Evolutionary conservation across 75 land plant genomes (phyloP), one percentile per base, ranked within the genome.

Genomic region (Ceratopteris richardii): DNA sequence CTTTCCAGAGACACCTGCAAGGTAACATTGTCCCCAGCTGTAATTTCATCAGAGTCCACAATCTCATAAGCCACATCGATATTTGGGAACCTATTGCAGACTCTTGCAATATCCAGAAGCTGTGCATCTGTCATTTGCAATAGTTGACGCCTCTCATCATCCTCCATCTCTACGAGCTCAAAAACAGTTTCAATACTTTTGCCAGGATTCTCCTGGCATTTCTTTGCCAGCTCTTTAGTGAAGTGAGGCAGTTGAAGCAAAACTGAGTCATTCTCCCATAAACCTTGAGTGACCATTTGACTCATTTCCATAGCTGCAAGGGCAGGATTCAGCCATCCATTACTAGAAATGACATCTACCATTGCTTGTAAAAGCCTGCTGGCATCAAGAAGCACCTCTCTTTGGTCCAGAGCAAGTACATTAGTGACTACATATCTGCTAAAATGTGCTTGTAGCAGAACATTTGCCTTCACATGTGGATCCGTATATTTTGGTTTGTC

Each of bases 321-420:
- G 18, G 89, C 93, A 51, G 82, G 76, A 62, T 64, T 85, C 24
- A 92, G 63, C 97, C 97, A 92, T 11, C 86, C 86, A 60, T 77
- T 88, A 68, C 84, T 84, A 6, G 97, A 87, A 58, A 88, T 85
- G 24, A 88, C 97, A 74, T 92, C 94, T 31, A 87, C 89, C 97
- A 88, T 84, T n/a, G 94, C 88, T 57, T 92, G 94, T 20, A 87
- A 78, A 52, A 88, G 62, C 50, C 88, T 76, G 48, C 65, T 77
- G 21, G 97, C 83, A 60, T 79, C 81, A 33, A 92, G 68, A 23
- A 92, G 78, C 0, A 92, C 80, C 63, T 87, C 93, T 44, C 73
- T 59, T 63, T 84, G 92, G 57, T 87, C 92, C 36, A 77, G 44
- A 23, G 92, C 87, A 5, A 87, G 58, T 51, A 81, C 85, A 30